Evolutionary conservation across 2,329 filamentous ascomycete species (phyloP).

Genomic region (Fusarium veterinarium): DNA sequence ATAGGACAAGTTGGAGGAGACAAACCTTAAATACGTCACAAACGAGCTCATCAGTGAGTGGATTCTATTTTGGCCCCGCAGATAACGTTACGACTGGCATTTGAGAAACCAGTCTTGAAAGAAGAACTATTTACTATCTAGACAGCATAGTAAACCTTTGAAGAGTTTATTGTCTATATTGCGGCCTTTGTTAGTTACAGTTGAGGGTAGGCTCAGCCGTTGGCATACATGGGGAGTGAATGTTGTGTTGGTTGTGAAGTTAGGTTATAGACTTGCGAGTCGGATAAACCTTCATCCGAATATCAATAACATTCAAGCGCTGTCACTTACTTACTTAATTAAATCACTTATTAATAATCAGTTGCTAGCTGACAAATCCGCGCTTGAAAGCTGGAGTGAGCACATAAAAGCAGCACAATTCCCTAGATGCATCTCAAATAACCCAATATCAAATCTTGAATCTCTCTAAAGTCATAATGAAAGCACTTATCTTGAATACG

Average conservation of each 20-base stretch:
- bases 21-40: background rate
- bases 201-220: background rate
- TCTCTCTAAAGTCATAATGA: slow-evolving; percentile 24
- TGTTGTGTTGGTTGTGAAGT: background rate
- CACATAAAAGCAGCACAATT: rapidly evolving
- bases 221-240: rapidly evolving
- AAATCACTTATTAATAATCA: background rate
- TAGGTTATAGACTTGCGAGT: no score
- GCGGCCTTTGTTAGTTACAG: no score
- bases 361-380: background rate
- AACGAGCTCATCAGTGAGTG: rapidly evolving
- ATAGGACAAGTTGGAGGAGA: no score
- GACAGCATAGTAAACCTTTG: no score
- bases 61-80: background rate
- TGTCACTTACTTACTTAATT: no score
- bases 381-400: background rate
- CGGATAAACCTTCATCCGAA: background rate
- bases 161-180: no score
- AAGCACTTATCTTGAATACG: slow-evolving; percentile 38
- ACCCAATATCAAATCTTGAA: background rate
- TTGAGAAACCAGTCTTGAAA: background rate
- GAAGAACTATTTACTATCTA: background rate
- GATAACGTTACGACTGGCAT: background rate
- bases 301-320: no score
- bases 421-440: rapidly evolving